Evolutionary conservation across 352 stramenopile genomes (phyloP), one percentile per base, ranked within the genome.

Genomic region (Phytophthora melonis): DNA sequence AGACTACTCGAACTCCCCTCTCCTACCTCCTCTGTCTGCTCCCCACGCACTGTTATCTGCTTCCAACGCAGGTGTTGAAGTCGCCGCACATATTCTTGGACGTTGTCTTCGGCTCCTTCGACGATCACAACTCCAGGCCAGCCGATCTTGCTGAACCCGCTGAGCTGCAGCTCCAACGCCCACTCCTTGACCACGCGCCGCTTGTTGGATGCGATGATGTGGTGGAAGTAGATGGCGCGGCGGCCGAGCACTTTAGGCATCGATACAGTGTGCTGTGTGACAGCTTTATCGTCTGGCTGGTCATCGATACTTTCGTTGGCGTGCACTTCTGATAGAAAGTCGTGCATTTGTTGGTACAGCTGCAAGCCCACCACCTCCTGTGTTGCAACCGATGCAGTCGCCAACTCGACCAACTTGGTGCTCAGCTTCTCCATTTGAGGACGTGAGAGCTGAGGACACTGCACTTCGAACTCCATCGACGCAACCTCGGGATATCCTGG

Each of bases 171-270:
- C 70, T 96, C 89, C 1, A 77, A 45, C 5, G 89, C 89, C 86
- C 82, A 94, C 45, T 96, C 86, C 49, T 83, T 86, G 21, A 96
- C 74, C 3, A 92, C 86, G 45, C 80, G 84, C 3, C 85, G 83
- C 70, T 96, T 96, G 50, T 74, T 92, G 14, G 74, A 62, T 6
- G 84, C 86, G 66, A 94, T 94, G 67, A 94, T 94, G 71, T 95
- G 88, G 75, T 95, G 88, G 64, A 94, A 93, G 72, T 94, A 95
- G 58, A 95, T 95, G 36, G 86, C 84, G 9, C 88, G 81, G 13
- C 88, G 78, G 11, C 87, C 88, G 14, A 95, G 64, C n/a, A 85
- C 66, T 30, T 67, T 21, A 6, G 49, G 34, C 1, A 63, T 16
- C 13, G 32, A 21, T 5, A 36, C 50, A 57, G 49, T 16, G 27